phyloP scores from a whole-genome alignment of 2,329 filamentous ascomycete species.

The Fusarium sp. region DNA sequence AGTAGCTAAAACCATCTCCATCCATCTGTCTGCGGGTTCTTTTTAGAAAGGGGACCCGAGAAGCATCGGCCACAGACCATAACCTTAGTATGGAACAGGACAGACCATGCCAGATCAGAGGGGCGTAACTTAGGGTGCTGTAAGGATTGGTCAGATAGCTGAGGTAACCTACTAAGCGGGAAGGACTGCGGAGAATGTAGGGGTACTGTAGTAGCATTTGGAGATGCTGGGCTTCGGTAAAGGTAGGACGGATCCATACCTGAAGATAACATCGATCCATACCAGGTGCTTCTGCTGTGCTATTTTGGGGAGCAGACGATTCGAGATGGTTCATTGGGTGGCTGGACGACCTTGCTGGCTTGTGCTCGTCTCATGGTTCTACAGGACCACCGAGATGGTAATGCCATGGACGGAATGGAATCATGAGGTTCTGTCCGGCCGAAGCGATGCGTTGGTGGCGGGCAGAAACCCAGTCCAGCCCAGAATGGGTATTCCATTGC shows the following conservation, averaged over 20 bases:
- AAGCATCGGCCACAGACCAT: conserved; percentile 32
- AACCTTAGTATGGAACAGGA: conserved; percentile 24
- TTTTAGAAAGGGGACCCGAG: conserved; percentile 18
- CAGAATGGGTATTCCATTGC: conserved; percentile 18
- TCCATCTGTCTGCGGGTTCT: conserved; percentile 27
- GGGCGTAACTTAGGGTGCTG: background rate
- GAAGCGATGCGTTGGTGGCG: conserved; percentile 34
- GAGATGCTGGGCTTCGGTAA: conserved; percentile 35
- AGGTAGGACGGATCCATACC: conserved; percentile 37
- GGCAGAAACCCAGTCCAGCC: conserved; percentile 28
- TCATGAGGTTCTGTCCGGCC: conserved; percentile 32
- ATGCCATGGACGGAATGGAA: conserved; percentile 34
- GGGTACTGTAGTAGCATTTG: conserved; percentile 34
- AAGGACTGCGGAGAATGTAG: conserved; percentile 30
- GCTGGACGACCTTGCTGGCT: conserved; percentile 32
- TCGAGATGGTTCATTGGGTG: conserved; percentile 36
- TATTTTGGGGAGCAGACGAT: conserved; percentile 41
- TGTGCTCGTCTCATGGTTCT: conserved; percentile 40
- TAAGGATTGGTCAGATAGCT: conserved; percentile 24
- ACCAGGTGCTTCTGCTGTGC: conserved; percentile 38
- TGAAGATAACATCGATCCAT: conserved; percentile 46
- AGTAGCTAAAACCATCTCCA: conserved; percentile 19
- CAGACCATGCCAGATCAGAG: conserved; percentile 23
- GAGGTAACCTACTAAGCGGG: conserved; percentile 28
- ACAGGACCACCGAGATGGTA: conserved; percentile 40